Evolutionary conservation across 352 stramenopile species (phyloP).

Genomic region (Globisporangium alternatum): DNA sequence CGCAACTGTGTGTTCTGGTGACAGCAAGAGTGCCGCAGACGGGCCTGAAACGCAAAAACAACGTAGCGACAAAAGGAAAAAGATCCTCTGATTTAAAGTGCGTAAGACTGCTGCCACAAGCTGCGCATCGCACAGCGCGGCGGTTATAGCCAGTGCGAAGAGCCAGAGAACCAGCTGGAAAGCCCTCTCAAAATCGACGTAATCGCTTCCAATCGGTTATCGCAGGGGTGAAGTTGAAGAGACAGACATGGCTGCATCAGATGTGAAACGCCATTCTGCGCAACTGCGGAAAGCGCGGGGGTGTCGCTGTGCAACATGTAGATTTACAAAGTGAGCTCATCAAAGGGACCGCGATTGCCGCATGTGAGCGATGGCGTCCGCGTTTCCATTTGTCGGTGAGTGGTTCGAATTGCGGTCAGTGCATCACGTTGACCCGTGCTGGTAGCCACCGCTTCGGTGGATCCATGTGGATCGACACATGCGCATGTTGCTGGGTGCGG

Average conservation of each 20-base stretch:
- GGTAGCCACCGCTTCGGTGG: background rate
- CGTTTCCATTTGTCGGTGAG: conserved; percentile 36
- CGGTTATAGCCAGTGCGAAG: conserved; percentile 14
- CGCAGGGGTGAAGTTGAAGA: background rate
- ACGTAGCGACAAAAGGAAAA: background rate
- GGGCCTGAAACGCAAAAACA: background rate
- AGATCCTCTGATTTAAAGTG: background rate
- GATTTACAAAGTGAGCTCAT: background rate
- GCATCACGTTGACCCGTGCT: background rate
- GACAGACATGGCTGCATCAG: conserved; percentile 1
- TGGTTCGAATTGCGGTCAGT: background rate
- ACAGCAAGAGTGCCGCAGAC: background rate
- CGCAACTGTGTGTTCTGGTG: background rate
- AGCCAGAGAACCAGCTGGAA: conserved; percentile 11
- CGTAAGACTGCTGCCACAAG: conserved; percentile 15
- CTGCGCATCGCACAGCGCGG: background rate
- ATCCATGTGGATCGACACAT: background rate
- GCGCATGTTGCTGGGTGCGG: background rate
- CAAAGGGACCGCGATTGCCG: too few relatives aligned
- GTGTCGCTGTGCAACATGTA: background rate
- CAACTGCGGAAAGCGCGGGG: background rate
- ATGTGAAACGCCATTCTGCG: conserved; percentile 1
- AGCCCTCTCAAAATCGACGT: background rate
- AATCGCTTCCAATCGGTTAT: background rate
- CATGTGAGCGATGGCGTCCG: conserved; percentile 24